Evolutionary conservation across 1,284 basidiomycete species (phyloP), one percentile per base, ranked within the genome.

Genomic region (Serendipita sp.): DNA sequence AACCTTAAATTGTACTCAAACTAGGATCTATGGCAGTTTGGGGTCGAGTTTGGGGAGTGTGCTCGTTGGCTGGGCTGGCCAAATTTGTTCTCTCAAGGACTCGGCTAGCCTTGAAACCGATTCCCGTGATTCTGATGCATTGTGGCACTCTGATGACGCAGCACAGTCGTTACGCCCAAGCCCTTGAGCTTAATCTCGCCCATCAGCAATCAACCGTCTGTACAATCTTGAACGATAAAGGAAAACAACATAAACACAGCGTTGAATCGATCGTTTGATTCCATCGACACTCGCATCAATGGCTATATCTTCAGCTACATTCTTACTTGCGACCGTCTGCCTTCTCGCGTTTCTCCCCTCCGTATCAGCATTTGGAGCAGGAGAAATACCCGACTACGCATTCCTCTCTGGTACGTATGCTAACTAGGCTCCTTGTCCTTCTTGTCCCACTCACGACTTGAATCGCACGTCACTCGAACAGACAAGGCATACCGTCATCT

Each of bases 401-500:
- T 83, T 80, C 71, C 75, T 83, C 12, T 78, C 82, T 65, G 78
- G 82, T 79, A 64, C 65, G 72, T 69, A 50, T 35, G 26, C 58
- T 45, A 8, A 22, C 30, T 3, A 22, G 30, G 10, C 17, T 35
- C 2, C 29, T 45, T 29, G 60, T 17, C n/a, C 13, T 38, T 55
- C 61, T 65, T 64, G 35, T 55, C 42, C 49, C 22, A 61, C 45
- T 60, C 41, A 38, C 29, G 8, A 17, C 26, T 38, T 60, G 17
- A 55, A 8, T 61, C 30, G 67, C 15, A 58, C 30, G 10, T 6
- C 53, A 8, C 8, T 49, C 15, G 26, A 6, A 34, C 26, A 83
- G 82, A 79, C 71, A 87, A 85, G 71, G 85, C 85, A 0, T 88
- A 84, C 73, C 77, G 85, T 62, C 86, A 88, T 75, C 85, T 86